A percentile compares a stretch with the other conserved stretches of the same genome.
These are phyloP conservation scores for Malassezia globosa DNA, from an alignment of 1,284 basidiomycete species.

Conservation along the genomic window DNA sequence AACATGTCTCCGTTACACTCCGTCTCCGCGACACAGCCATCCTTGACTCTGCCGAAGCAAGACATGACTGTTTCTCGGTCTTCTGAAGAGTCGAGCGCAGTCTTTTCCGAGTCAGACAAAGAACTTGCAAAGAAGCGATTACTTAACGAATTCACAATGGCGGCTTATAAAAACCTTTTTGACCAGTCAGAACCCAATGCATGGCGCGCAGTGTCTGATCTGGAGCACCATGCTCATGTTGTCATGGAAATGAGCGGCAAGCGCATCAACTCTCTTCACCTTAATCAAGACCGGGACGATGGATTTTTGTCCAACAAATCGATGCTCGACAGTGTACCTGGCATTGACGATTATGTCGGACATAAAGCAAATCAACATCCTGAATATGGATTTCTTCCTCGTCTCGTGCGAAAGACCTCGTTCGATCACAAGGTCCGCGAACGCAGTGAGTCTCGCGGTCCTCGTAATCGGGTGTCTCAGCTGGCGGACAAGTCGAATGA, in stretches of 20 bases:
- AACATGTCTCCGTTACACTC: no score
- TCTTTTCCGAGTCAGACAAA: no score
- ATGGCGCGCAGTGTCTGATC: slow-evolving; percentile 6
- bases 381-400: slow-evolving; percentile 44
- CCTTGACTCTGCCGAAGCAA: no score
- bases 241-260: slow-evolving; percentile 12
- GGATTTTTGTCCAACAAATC: slow-evolving; percentile 20
- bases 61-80: no score
- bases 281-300: slow-evolving; percentile 34
- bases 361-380: slow-evolving; percentile 44
- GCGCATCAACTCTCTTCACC: slow-evolving; percentile 12
- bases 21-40: no score
- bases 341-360: slow-evolving; percentile 40
- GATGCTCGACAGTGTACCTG: slow-evolving; percentile 40
- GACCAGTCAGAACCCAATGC: slow-evolving; percentile 15
- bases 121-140: slow-evolving; percentile 22
- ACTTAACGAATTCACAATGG: slow-evolving; percentile 32
- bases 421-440: slow-evolving; percentile 46
- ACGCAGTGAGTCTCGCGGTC: slow-evolving; percentile 35
- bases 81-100: no score
- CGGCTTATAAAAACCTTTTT: slow-evolving; percentile 36
- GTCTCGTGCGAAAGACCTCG: slow-evolving; percentile 44
- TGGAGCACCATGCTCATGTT: slow-evolving; percentile 13
- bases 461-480: slow-evolving; percentile 9
- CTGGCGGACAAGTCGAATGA: not conserved